phyloP scores from a whole-genome alignment of 176 grass and related monocot genomes.

The Zizania latifolia region DNA sequence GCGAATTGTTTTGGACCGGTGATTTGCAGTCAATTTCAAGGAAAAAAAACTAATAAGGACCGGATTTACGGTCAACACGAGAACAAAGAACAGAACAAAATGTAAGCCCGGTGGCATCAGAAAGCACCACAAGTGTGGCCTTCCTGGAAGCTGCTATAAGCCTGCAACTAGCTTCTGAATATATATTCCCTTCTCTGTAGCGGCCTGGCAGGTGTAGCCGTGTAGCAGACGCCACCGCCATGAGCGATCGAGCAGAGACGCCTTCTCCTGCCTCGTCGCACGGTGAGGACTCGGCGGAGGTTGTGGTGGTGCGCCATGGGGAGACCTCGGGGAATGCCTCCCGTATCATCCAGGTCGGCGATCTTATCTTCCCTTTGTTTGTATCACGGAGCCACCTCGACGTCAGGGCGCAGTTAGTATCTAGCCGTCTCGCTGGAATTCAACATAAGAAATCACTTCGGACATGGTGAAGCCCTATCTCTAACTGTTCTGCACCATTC shows the following conservation, averaged over 20 bases:
- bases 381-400: no score
- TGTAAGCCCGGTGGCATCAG: no score
- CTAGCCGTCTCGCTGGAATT: no score
- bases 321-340: slow-evolving; percentile 63
- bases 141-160: neutral
- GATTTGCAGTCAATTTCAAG: neutral
- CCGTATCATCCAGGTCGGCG: slow-evolving; percentile 43
- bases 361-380: neutral
- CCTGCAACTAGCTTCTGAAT: neutral
- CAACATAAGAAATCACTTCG: no score
- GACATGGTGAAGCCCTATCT: no score
- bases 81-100: neutral
- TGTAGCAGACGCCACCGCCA: no score
- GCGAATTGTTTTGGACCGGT: neutral
- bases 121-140: no score
- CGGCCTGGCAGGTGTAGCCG: neutral
- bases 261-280: neutral
- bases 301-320: slow-evolving; percentile 65
- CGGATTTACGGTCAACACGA: neutral
- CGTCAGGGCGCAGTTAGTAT: no score
- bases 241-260: no score
- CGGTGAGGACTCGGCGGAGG: slow-evolving; percentile 33
- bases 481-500: no score
- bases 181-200: neutral
- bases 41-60: neutral